Evolutionary conservation across 257 asterid species (phyloP), one percentile per base, ranked within the genome.

Genomic region (Ballota nigra): DNA sequence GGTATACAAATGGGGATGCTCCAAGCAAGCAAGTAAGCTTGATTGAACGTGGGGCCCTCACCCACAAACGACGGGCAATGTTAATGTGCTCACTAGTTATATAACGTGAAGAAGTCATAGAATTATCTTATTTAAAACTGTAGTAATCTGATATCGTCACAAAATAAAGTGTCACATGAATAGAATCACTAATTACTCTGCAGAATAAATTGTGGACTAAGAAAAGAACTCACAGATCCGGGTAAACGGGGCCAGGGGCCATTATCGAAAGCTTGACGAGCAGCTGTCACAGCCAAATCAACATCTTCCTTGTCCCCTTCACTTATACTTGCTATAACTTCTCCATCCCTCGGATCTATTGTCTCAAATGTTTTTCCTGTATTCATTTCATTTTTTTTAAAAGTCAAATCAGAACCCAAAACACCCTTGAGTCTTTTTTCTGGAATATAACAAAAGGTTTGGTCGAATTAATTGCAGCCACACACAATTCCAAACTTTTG

Each of bases 231-330:
- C 71, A 87, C 90, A 5, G 58, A 49, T 29, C 84, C 86, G 0
- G 92, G 75, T 12, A 85, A 47, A 52, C 92, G 87, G 49, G 92
- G 92, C 92, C 92, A 87, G 0, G 87, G 86, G 6, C 92, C 92
- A 51, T 57, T 45, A 22, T 87, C 92, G 19, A 87, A 87, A 36
- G 90, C 92, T 31, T 81, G 66, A 15, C 92, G 89, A 18, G 92
- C 92, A 58, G 92, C 92, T 13, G 73, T 75, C 1, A 87, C 92
- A 3, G 90, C 92, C 74, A 84, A 71, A 76, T 87, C 88, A 43
- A 87, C 69, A 43, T 87, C 92, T 47, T 83, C 80, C 55, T 79
- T 79, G 34, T 78, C 86, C 7, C 90, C 92, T 76, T 85, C 86
- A 0, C 87, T 76, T 18, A 87, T 78, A 1, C 70, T 43, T 29